A percentile compares a stretch with the other conserved stretches of the same genome.
These are phyloP conservation scores for Phytophthora podocarpi DNA, from an alignment of 352 stramenopile genomes.

Conservation along the genomic window DNA sequence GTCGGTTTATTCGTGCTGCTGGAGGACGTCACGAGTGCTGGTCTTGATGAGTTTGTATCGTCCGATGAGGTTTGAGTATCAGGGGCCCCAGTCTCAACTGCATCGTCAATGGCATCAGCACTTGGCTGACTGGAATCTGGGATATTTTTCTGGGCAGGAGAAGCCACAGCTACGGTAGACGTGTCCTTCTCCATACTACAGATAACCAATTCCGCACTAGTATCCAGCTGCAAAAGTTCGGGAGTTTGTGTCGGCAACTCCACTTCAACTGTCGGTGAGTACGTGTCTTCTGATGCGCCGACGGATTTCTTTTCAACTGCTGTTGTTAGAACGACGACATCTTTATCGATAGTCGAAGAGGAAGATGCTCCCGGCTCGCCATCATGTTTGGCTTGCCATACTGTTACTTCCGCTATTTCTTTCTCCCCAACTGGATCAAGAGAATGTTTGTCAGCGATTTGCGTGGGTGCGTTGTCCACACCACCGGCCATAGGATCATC, in stretches of 20 bases:
- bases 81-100: background rate
- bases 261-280: slow-evolving; percentile 1
- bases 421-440: background rate
- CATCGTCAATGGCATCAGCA: background rate
- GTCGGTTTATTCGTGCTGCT: background rate
- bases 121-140: background rate
- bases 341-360: background rate
- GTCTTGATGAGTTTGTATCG: background rate
- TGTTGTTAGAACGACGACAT: slow-evolving; percentile 15
- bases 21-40: background rate
- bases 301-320: slow-evolving; percentile 14
- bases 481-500: slow-evolving; percentile 6
- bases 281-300: background rate
- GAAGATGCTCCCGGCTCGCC: background rate
- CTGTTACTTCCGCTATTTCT: background rate
- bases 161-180: background rate
- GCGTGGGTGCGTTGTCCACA: background rate
- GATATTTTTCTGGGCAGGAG: background rate
- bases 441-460: background rate
- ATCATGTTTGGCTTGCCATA: background rate
- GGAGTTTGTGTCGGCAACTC: background rate
- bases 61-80: background rate
- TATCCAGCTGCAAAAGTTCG: background rate
- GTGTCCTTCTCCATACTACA: background rate
- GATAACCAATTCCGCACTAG: background rate